A percentile compares a stretch with the other conserved stretches of the same genome.
Evolutionary conservation across 176 grass and related monocot genomes (phyloP).

Genomic region (Microstegium vimineum): DNA sequence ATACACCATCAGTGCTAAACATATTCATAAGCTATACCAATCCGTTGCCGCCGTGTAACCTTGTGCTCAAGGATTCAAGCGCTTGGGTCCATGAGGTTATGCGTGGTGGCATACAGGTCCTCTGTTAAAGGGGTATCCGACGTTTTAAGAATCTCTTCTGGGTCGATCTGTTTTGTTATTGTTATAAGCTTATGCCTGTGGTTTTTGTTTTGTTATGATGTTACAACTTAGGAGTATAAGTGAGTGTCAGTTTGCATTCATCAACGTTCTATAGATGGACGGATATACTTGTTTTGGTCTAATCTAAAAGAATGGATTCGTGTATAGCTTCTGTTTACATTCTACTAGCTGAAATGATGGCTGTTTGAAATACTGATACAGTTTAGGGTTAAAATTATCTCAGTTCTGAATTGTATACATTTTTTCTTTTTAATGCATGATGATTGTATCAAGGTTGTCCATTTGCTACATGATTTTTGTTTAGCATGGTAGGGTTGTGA

Average conservation of each 20-base stretch:
- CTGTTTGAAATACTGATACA: not conserved
- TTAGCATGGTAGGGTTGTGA: not conserved
- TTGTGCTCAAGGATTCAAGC: not conserved
- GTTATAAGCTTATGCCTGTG: not conserved
- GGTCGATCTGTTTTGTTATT: not conserved
- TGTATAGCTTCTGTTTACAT: not conserved
- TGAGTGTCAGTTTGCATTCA: not conserved
- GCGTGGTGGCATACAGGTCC: conserved; percentile 24
- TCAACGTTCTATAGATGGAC: not conserved
- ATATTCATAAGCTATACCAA: conserved; percentile 44
- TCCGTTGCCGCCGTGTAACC: conserved; percentile 22
- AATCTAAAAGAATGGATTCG: not conserved
- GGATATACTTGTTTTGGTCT: not conserved
- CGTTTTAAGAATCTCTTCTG: not conserved
- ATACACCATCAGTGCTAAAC: conserved; percentile 44
- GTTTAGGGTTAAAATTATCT: not conserved
- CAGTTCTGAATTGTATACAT: not conserved
- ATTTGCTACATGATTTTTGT: not conserved
- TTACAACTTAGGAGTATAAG: too few relatives aligned
- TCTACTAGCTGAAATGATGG: not conserved
- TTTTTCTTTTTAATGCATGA: not conserved
- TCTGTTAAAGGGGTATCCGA: not conserved
- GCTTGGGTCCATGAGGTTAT: conserved; percentile 16
- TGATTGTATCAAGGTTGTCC: not conserved
- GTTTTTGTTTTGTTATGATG: not conserved